Evolutionary conservation across 1,284 basidiomycete species (phyloP).

Genomic region (Anthracocystis panici-leucophaei): DNA sequence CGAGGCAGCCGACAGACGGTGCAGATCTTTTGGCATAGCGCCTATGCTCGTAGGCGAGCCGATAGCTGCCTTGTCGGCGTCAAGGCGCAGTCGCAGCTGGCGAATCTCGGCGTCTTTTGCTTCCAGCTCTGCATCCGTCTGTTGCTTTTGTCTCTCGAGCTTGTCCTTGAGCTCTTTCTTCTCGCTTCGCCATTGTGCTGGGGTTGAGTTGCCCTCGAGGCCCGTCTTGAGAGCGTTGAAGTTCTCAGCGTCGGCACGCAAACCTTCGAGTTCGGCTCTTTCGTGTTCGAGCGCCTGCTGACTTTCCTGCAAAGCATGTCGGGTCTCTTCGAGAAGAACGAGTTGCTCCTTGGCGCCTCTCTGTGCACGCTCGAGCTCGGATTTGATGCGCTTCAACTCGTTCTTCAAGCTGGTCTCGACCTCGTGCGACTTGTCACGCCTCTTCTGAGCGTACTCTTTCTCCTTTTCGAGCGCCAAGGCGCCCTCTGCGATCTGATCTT

Average conservation of each 20-base stretch:
- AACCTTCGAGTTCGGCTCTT: constrained; percentile 86
- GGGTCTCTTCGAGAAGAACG: constrained; percentile 71
- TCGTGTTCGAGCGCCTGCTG: constrained; percentile 89
- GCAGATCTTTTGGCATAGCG: constrained; percentile 57
- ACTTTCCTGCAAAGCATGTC: constrained; percentile 87
- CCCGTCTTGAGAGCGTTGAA: constrained; percentile 48
- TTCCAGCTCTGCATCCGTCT: constrained; percentile 31
- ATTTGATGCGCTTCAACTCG: constrained; percentile 71
- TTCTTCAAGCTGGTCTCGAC: constrained; percentile 73
- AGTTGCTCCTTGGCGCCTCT: constrained; percentile 52
- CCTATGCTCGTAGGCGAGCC: not conserved
- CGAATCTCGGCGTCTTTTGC: constrained; percentile 42
- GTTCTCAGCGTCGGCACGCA: constrained; percentile 76
- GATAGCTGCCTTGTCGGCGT: constrained; percentile 35
- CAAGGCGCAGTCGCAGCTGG: constrained; percentile 51
- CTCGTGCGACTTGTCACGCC: constrained; percentile 75
- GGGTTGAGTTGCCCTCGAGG: constrained; percentile 26
- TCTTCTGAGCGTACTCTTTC: constrained; percentile 75
- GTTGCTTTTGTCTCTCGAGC: constrained; percentile 64
- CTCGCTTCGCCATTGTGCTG: constrained; percentile 53
- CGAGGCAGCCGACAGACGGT: constrained; percentile 19
- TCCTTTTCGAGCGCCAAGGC: constrained; percentile 80
- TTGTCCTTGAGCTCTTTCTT: constrained; percentile 69
- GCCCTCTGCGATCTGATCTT: constrained; percentile 87
- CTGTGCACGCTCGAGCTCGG: constrained; percentile 74